phyloP scores from a whole-genome alignment of 352 stramenopile genomes.

The Pythium myriotylum region DNA sequence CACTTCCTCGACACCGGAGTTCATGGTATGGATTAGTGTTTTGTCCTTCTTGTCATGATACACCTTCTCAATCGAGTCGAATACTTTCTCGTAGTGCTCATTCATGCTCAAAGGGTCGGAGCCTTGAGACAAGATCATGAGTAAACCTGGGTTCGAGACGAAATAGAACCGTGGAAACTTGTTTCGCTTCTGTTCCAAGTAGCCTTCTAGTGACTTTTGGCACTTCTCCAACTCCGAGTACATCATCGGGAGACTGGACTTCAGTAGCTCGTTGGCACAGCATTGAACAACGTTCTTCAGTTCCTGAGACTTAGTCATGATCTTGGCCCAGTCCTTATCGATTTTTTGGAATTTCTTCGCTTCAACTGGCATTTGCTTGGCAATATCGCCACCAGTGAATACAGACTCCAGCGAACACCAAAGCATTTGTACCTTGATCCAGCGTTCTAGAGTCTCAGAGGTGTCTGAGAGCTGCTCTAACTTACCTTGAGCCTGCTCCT shows the following conservation, averaged over 20 bases:
- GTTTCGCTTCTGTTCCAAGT: slow-evolving; percentile 98
- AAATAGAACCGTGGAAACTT: slow-evolving; percentile 99
- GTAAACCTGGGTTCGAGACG: slow-evolving; percentile 96
- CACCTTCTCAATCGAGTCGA: slow-evolving; percentile 98
- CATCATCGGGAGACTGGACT: slow-evolving; percentile 96
- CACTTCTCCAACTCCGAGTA: slow-evolving; percentile 98
- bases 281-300: slow-evolving; percentile 93
- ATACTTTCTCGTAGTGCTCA: slow-evolving; percentile 99
- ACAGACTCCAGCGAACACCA: slow-evolving; percentile 98
- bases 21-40: slow-evolving; percentile 94
- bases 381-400: slow-evolving; percentile 98
- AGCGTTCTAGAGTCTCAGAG: slow-evolving; percentile 97
- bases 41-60: slow-evolving; percentile 99
- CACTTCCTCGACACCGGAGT: slow-evolving; percentile 94
- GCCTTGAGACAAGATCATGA: slow-evolving; percentile 97
- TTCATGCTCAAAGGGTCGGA: slow-evolving; percentile 98
- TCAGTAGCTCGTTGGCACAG: slow-evolving; percentile 97
- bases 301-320: slow-evolving; percentile 94
- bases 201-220: slow-evolving; percentile 98
- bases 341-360: slow-evolving; percentile 98
- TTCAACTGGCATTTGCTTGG: slow-evolving; percentile 98
- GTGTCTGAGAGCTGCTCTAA: slow-evolving; percentile 95
- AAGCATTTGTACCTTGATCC: slow-evolving; percentile 98
- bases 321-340: slow-evolving; percentile 98
- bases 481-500: slow-evolving; percentile 94